phyloP scores from a whole-genome alignment of 2,329 filamentous ascomycete species.

The Stagonosporopsis rhizophila region DNA sequence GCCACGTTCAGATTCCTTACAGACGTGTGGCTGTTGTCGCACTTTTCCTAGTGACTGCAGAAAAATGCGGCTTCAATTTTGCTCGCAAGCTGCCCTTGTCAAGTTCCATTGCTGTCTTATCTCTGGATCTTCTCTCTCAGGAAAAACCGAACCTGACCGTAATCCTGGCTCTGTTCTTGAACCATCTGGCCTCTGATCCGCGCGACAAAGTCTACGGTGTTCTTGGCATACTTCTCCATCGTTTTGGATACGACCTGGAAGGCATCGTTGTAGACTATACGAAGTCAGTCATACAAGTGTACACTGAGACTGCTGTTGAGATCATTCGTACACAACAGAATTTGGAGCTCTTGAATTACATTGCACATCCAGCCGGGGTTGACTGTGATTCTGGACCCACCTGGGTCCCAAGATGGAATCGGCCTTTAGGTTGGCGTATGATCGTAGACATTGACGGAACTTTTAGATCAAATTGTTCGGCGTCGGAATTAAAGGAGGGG shows the following conservation, averaged over 20 bases:
- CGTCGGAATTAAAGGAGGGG: not conserved
- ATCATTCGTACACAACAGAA: not conserved
- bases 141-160: too few species aligned
- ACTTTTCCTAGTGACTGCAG: not conserved
- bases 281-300: not conserved
- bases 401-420: not conserved
- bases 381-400: not conserved
- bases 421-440: not conserved
- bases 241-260: not conserved
- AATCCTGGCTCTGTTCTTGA: not conserved
- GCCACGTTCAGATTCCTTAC: not conserved
- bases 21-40: not conserved
- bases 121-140: not conserved
- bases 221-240: not conserved
- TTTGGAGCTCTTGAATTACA: not conserved
- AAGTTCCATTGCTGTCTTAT: not conserved
- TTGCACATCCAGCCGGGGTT: too few species aligned
- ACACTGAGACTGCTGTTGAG: not conserved
- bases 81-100: not conserved
- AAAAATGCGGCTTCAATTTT: not conserved
- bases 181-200: not conserved
- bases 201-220: not conserved
- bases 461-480: not conserved
- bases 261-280: not conserved
- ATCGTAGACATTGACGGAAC: not conserved